Base-by-base conservation (phyloP, 306 rosid species). In the Cicer yamashitae region DNA sequence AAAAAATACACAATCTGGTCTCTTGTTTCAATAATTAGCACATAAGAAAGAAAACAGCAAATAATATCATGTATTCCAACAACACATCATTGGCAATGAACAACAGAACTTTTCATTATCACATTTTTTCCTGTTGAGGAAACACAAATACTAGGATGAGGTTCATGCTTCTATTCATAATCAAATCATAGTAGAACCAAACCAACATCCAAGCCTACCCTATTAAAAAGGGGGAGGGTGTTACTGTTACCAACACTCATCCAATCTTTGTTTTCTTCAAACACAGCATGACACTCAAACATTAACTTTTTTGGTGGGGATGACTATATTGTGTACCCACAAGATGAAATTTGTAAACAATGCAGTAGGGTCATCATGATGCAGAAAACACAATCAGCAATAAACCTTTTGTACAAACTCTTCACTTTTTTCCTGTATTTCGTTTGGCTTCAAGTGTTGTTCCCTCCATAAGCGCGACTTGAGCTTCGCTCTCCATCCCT, bases 401-500 rank as follows among this genome's bases (percentile, higher is more conserved):
- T 65, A 74, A 69, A 62, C 51, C 70, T 66, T 74, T 18, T 73
- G 77, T 72, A 78, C 82, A 82, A 73, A 20, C 59, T 25, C 56
- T 79, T 88, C 87, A 90, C 83, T 82, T 83, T 11, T 78, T 82
- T 76, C 78, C 84, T 11, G 73, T 10, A 12, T 62, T 90, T 30
- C 88, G 46, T 85, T 87, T 89, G 59, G 91, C 81, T 84, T 91
- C 97, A 53, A 84, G 87, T 60, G 78, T 45, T 47, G 88, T 25
- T 59, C 91, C 97, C 10, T 91, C 94, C 76, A 80, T 84, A 25
- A 89, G 88, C 10, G 93, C 92, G 40, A 76, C 82, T 77, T 81
- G 86, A 0, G 94, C 87, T 83, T 89, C 91, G 11, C 54, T 87
- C 69, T 82, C 88, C 97, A 86, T 86, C 39, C 91, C 92, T 22